Base-by-base conservation (phyloP, 768 basidiomycete genomes). In the Hericium rajendrae region DNA sequence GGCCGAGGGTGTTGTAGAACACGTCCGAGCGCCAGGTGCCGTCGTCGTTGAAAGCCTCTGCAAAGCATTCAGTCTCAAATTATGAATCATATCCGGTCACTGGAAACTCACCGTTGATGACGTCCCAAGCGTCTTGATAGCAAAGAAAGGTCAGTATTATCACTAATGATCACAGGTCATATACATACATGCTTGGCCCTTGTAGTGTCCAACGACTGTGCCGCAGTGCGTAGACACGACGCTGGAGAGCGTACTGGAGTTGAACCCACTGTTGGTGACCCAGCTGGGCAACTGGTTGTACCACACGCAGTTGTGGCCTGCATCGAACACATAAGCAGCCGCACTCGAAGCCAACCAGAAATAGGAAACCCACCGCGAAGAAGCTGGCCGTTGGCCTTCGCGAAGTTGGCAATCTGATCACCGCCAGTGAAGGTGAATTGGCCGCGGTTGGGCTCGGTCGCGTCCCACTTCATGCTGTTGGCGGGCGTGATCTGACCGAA, bases 11-110 rank as follows among this genome's bases (percentile, higher is more conserved):
- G 59, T 74, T 73, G 69, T 74, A 81, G 70, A 82, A 85, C n/a
- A 84, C 75, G 54, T 75, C 69, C 6, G 69, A 59, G 40, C 81
- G 77, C 69, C 74, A 80, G 8, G 78, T 80, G 13, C 84, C 82
- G 62, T 84, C 74, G 37, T 84, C 83, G 61, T 82, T 79, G 71
- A 84, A 80, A 9, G 79, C 74, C 66, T 83, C 65, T 66, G 55
- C 40, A 38, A n/a, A 81, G 58, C 83, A 38, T 13, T 3, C 22
- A 73, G 43, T 83, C 82, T 11, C n/a, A 15, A 18, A 20, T 28
- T n/a, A 9, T 16, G 3, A 20, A 50, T 24, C 9, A 18, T 12
- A 53, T 28, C 28, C 10, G 28, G 48, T 13, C 50, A 6, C 28
- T n/a, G 62, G 1, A 9, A 22, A 54, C 51, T 13, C n/a, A 63